Evolutionary conservation across 768 basidiomycete species (phyloP).

Genomic region (Galerina sulciceps): DNA sequence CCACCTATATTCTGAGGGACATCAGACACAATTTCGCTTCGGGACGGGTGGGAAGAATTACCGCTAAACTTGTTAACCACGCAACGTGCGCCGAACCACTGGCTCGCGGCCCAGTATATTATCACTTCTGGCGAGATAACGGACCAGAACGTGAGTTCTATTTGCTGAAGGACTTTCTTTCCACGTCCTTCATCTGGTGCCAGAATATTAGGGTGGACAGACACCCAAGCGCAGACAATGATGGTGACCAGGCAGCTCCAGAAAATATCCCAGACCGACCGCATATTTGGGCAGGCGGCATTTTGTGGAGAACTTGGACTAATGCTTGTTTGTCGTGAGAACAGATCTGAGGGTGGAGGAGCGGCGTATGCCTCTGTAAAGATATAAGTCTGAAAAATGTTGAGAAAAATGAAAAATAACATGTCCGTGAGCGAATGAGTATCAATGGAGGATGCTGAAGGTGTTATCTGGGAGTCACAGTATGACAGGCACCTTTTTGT

Average conservation of each 20-base stretch:
- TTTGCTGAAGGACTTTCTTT: not conserved
- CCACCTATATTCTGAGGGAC: not conserved
- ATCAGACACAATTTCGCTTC: too few relatives aligned
- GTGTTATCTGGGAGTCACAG: too few relatives aligned
- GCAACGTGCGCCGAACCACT: not conserved
- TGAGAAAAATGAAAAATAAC: too few relatives aligned
- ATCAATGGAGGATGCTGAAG: too few relatives aligned
- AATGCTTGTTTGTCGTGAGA: too few relatives aligned
- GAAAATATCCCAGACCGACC: not conserved
- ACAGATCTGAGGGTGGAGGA: too few relatives aligned
- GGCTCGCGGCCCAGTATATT: not conserved
- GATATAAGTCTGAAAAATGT: too few relatives aligned
- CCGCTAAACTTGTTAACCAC: not conserved
- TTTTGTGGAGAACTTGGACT: not conserved
- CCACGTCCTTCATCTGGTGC: not conserved
- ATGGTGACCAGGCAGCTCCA: conserved; percentile 5
- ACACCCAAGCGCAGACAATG: conserved; percentile 2
- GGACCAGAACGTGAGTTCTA: conserved; percentile 1
- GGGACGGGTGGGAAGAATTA: not conserved
- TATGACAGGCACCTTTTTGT: too few relatives aligned
- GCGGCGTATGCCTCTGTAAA: too few relatives aligned
- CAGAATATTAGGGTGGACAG: conserved; percentile 4
- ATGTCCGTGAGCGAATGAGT: too few relatives aligned
- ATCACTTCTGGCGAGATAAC: not conserved
- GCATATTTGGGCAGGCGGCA: not conserved